These are phyloP conservation scores for Trichoderma harzianum DNA, from an alignment of 2,329 filamentous ascomycete genomes.

Conservation along the genomic window DNA sequence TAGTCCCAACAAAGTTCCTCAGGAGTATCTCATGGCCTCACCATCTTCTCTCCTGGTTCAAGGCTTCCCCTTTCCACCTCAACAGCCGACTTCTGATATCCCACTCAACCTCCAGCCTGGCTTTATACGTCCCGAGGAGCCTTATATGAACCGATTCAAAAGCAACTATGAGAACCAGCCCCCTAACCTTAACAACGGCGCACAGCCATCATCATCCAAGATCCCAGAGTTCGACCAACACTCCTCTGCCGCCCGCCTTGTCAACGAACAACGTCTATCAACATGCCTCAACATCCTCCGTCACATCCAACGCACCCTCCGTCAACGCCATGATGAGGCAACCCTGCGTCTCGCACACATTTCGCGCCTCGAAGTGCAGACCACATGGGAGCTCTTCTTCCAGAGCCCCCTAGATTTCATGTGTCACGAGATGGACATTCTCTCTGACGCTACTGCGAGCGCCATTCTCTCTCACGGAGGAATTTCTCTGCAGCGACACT, in stretches of 20 bases:
- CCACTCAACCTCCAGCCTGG: too few species aligned
- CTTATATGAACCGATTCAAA: neutral
- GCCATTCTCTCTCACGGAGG: neutral
- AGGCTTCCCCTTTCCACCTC: neutral
- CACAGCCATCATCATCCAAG: neutral
- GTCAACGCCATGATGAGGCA: neutral
- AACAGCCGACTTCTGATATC: neutral
- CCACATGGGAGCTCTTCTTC: slow-evolving; percentile 5
- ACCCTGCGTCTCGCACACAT: neutral
- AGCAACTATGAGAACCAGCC: neutral
- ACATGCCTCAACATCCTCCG: slow-evolving; percentile 8
- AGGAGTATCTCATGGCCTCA: neutral
- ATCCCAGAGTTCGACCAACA: neutral
- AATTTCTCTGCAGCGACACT: neutral
- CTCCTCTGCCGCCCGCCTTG: neutral
- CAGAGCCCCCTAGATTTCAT: slow-evolving; percentile 4
- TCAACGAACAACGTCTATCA: neutral
- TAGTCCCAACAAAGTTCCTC: neutral
- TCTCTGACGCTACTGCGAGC: neutral
- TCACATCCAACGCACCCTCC: neutral
- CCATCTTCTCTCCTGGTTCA: neutral
- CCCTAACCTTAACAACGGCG: neutral
- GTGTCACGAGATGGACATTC: neutral
- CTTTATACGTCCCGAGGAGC: neutral
- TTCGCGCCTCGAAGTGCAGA: neutral